Conservation (phyloP, 345 rosid genomes). For the Eucalyptus leucophloia region DNA sequence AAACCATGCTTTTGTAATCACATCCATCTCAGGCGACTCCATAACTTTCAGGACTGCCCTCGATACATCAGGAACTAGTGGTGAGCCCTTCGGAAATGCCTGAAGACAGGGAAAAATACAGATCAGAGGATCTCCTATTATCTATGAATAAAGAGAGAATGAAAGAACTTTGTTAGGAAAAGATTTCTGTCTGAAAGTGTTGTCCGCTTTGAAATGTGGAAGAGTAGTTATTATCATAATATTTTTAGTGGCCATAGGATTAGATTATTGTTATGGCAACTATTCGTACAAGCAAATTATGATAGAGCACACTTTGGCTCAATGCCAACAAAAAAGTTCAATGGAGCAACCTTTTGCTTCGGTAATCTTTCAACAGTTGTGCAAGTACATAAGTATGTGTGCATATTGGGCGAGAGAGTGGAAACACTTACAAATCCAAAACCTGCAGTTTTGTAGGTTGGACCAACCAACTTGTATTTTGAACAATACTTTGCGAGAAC, state of each 20-base stretch:
- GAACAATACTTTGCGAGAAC: constrained; percentile 3
- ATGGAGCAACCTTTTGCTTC: background rate
- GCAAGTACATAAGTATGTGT: background rate
- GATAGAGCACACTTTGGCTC: background rate
- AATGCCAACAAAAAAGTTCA: background rate
- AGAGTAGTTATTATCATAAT: background rate
- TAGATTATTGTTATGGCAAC: background rate
- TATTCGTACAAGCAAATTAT: background rate
- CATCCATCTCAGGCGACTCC: background rate
- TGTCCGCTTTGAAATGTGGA: background rate
- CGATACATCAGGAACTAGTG: background rate
- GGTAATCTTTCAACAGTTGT: background rate
- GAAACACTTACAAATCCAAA: constrained; percentile 19
- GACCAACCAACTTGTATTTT: constrained; percentile 3
- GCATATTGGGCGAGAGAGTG: background rate
- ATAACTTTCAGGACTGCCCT: background rate
- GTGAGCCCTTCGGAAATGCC: constrained; percentile 2
- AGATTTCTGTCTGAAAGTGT: background rate
- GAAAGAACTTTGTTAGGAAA: background rate
- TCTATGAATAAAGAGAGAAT: background rate
- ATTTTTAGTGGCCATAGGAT: background rate
- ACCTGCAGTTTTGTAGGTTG: constrained; percentile 8
- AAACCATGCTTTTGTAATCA: background rate
- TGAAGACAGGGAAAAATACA: background rate
- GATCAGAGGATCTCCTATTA: background rate